A percentile compares a stretch with the other conserved stretches of the same genome.
Conservation (phyloP, 768 basidiomycete species). For the Podaxis sp. region DNA sequence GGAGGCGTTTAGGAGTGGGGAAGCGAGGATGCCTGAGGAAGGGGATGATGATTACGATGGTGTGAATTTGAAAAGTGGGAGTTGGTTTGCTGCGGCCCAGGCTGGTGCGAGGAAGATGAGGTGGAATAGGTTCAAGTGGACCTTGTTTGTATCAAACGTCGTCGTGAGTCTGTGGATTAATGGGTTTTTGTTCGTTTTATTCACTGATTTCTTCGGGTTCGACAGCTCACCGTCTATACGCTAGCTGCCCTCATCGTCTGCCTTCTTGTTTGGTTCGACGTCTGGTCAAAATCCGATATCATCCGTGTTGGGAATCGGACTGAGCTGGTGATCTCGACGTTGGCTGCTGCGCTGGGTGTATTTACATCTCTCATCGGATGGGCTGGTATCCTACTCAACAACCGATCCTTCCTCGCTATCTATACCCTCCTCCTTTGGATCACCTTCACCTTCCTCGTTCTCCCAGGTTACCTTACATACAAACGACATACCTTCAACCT, state of each 20-base stretch:
- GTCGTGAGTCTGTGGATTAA: constrained; percentile 23
- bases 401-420: constrained; percentile 74
- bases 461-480: constrained; percentile 78
- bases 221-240: constrained; percentile 51
- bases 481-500: constrained; percentile 72
- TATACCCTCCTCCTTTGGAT: constrained; percentile 79
- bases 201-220: not conserved
- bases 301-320: constrained; percentile 64
- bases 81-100: not conserved
- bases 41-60: constrained; percentile 55
- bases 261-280: constrained; percentile 75
- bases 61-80: constrained; percentile 34
- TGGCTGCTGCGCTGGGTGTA: constrained; percentile 54
- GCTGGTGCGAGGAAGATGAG: constrained; percentile 37
- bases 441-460: constrained; percentile 63
- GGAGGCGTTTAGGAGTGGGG: constrained; percentile 56
- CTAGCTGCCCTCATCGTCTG: constrained; percentile 58
- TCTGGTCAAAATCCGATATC: constrained; percentile 65
- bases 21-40: constrained; percentile 45
- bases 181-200: not conserved
- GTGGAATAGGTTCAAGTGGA: constrained; percentile 88
- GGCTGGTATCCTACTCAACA: constrained; percentile 80
- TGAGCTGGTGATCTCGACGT: constrained; percentile 68
- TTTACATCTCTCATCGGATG: constrained; percentile 71
- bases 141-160: constrained; percentile 57